Conservation (phyloP, 768 basidiomycete genomes). For the Pleurotus salmoneostramineus region DNA sequence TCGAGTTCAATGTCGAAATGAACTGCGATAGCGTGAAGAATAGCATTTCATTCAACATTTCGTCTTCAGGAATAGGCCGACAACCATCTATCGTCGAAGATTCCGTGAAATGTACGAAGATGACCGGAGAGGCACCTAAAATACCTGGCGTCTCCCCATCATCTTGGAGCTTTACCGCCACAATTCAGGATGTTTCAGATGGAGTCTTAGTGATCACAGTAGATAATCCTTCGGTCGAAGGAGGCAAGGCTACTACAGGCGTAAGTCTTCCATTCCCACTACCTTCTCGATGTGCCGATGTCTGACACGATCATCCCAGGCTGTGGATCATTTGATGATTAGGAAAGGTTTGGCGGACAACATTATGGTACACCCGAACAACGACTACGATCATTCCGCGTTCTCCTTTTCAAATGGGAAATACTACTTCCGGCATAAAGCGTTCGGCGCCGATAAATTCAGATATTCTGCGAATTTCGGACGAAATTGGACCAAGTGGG, state of each 20-base stretch:
- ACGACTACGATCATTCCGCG: conserved; percentile 64
- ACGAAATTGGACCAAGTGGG: conserved; percentile 80
- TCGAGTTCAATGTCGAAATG: conserved; percentile 83
- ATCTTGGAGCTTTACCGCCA: conserved; percentile 71
- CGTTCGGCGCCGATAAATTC: conserved; percentile 83
- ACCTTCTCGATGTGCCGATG: neutral
- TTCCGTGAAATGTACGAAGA: conserved; percentile 40
- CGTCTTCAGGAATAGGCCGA: conserved; percentile 59
- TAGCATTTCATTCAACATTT: conserved; percentile 63
- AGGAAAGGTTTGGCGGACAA: conserved; percentile 77
- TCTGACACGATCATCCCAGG: conserved; percentile 27
- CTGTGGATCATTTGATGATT: conserved; percentile 72
- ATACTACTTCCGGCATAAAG: conserved; percentile 78
- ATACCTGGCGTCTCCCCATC: conserved; percentile 57
- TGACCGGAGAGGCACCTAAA: conserved; percentile 45
- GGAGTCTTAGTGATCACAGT: conserved; percentile 77
- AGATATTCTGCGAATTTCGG: conserved; percentile 88
- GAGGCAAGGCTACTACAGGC: conserved; percentile 43
- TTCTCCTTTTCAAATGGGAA: conserved; percentile 53
- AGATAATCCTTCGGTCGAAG: conserved; percentile 44
- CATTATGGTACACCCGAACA: conserved; percentile 81
- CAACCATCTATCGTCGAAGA: conserved; percentile 44
- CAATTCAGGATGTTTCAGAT: conserved; percentile 71
- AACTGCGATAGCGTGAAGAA: conserved; percentile 63
- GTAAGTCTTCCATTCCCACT: conserved; percentile 34